phyloP scores from a whole-genome alignment of 1,284 basidiomycete species.

The Agaricales sp. region DNA sequence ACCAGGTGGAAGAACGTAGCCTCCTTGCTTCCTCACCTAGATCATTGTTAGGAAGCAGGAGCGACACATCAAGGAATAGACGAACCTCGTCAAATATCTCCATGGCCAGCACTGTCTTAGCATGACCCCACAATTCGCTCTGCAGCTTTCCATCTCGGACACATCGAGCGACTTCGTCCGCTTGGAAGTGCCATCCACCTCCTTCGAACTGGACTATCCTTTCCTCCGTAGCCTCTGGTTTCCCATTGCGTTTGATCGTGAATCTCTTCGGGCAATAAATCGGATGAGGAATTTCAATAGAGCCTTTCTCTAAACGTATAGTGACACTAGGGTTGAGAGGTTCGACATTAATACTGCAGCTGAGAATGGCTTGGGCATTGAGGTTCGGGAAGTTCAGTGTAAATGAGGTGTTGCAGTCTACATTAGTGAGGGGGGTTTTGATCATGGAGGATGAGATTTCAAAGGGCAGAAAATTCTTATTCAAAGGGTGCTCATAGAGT shows the following conservation, averaged over 20 bases:
- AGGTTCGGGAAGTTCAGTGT: constrained; percentile 60
- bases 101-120: constrained; percentile 73
- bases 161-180: constrained; percentile 79
- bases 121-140: constrained; percentile 64
- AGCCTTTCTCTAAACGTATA: constrained; percentile 61
- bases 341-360: constrained; percentile 48
- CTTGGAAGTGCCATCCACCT: constrained; percentile 64
- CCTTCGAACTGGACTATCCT: constrained; percentile 46
- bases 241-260: constrained; percentile 47
- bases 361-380: constrained; percentile 57
- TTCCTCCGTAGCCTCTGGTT: constrained; percentile 39
- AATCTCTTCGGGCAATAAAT: constrained; percentile 57
- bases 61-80: background rate
- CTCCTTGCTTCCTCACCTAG: constrained; percentile 26
- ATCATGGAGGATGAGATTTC: constrained; percentile 53
- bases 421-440: constrained; percentile 68
- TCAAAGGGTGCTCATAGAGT: constrained; percentile 70
- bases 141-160: constrained; percentile 69
- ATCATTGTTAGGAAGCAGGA: background rate
- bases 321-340: constrained; percentile 36
- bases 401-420: constrained; percentile 74
- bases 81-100: constrained; percentile 72
- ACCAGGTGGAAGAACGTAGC: constrained; percentile 28
- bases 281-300: constrained; percentile 51
- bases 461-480: constrained; percentile 44